Evolutionary conservation across 73 alveolate genomes (phyloP), one percentile per base, ranked within the genome.

Genomic region (Blepharisma japonicum): DNA sequence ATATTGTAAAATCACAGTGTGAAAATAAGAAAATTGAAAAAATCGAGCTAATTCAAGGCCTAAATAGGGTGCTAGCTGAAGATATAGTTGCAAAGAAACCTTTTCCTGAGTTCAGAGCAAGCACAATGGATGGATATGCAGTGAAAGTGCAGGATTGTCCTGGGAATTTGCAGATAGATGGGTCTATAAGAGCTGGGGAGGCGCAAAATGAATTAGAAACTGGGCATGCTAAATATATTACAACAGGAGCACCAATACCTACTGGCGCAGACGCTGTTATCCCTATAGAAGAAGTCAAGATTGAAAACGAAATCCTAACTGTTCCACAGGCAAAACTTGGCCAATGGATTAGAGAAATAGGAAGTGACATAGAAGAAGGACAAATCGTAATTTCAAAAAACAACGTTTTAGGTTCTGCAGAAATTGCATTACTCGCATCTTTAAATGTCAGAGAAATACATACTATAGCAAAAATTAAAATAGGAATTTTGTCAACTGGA

Each of bases 181-280:
- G 53, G 2, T 4, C 83, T n/a, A 50, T 50, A 5, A 45, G 78
- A 6, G 83, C 78, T 0, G 83, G 78, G 14, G 83, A 76, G 11
- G 11, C 56, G 11, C 23, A 0, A 32, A 46, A 46, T 21, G 49
- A 77, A 6, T 50, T 76, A 18, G 25, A 55, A 20, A 55, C 55
- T 25, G 74, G 84, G 6, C 54, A 61, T 18, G 67, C 83, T 8
- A 72, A 83, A 14, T 90, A 90, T 51, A 91, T 90, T 27, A 87
- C 97, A 53, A 90, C 97, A 6, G 97, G 97, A 5, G 92, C 91
- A 4, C 89, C 93, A 1, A 88, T 90, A 0, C 94, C 94, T 0
- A 56, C 53, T 32, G 81, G 68, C 2, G 92, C 89, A 55, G 90
- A 90, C 70, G 79, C 92, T 7, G 94, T 90, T 18, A 76, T 90